A percentile compares a stretch with the other conserved stretches of the same genome.
These are phyloP conservation scores for Penicillium longicatenatum DNA, from an alignment of 495 filamentous ascomycete species.

Conservation along the genomic window DNA sequence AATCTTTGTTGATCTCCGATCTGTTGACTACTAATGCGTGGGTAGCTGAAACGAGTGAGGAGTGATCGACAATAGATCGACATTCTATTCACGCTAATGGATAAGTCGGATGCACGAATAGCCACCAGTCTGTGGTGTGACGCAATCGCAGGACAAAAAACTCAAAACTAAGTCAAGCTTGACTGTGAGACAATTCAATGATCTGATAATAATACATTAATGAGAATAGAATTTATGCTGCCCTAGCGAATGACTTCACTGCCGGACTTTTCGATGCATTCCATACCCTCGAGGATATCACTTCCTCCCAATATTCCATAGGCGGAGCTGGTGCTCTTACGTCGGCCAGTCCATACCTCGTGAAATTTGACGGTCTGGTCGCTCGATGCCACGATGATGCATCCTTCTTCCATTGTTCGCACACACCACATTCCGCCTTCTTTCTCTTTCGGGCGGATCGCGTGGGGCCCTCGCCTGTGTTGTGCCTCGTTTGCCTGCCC, in stretches of 20 bases:
- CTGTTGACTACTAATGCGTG: neutral
- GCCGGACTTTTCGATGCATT: conserved; percentile 81
- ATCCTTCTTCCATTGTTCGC: conserved; percentile 77
- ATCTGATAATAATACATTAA: conserved; percentile 6
- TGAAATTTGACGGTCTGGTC: conserved; percentile 96
- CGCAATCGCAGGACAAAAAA: neutral
- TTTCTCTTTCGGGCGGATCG: conserved; percentile 42
- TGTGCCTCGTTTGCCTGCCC: neutral
- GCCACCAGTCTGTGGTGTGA: conserved; percentile 1
- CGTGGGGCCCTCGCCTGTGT: conserved; percentile 7
- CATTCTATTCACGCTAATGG: conserved; percentile 14
- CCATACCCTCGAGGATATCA: conserved; percentile 80
- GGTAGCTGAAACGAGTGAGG: conserved; percentile 10
- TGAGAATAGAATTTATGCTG: conserved; percentile 2
- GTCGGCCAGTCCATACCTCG: conserved; percentile 79
- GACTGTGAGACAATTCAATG: neutral
- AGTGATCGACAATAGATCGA: conserved; percentile 11
- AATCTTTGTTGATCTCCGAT: neutral
- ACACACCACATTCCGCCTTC: conserved; percentile 55
- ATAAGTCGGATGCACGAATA: conserved; percentile 4
- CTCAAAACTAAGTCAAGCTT: neutral
- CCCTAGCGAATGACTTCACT: conserved; percentile 42
- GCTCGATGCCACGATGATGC: conserved; percentile 90
- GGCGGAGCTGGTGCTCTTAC: conserved; percentile 55
- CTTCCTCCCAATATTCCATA: conserved; percentile 80